These are phyloP conservation scores for Alternaria panax DNA, from an alignment of 2,329 filamentous ascomycete genomes.

Conservation along the genomic window DNA sequence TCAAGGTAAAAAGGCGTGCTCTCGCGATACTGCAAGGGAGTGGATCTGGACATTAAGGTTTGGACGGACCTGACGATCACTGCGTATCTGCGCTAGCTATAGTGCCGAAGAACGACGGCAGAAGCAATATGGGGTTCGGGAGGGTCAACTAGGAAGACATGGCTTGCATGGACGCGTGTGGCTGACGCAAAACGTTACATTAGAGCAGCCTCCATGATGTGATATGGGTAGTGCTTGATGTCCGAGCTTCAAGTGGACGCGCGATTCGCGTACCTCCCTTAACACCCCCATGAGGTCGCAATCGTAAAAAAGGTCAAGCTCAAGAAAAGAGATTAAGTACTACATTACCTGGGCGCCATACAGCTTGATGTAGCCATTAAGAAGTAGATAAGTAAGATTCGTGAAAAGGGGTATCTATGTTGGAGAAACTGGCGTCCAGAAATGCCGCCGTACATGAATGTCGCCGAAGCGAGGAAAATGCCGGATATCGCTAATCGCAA, in stretches of 20 bases:
- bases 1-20: not conserved
- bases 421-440: conserved; percentile 1
- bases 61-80: not conserved
- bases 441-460: conserved; percentile 3
- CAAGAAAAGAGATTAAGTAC: not conserved
- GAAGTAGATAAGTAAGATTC: conserved; percentile 1
- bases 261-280: not conserved
- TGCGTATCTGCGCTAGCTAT: not conserved
- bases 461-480: conserved; percentile 3
- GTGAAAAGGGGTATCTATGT: conserved; percentile 16
- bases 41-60: not conserved
- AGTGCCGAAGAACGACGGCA: not conserved
- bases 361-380: not conserved
- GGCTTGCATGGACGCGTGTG: conserved; percentile 1
- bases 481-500: conserved; percentile 6
- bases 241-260: not conserved
- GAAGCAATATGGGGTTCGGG: not conserved
- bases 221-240: not conserved
- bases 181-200: not conserved
- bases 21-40: conserved; percentile 1
- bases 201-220: not conserved
- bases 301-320: not conserved
- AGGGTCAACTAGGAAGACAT: not conserved
- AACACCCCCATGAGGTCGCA: not conserved
- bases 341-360: not conserved